These are phyloP conservation scores for Calonectria pseudoreteaudii DNA, from an alignment of 2,329 filamentous ascomycete genomes.

Conservation along the genomic window DNA sequence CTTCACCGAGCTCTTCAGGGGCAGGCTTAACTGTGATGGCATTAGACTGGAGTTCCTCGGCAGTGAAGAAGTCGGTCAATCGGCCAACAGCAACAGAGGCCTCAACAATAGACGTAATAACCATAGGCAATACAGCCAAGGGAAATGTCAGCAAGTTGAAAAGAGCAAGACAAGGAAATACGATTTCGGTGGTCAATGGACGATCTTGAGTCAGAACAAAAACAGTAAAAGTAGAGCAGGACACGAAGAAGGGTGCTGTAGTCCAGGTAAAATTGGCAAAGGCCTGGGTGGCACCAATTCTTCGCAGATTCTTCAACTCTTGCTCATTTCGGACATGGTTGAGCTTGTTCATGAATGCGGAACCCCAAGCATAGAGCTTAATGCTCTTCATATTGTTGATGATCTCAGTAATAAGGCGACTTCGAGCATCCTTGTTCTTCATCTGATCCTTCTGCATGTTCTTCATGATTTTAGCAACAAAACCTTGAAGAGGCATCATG, in stretches of 20 bases:
- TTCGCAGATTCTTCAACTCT: conserved; percentile 93
- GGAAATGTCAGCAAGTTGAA: conserved; percentile 98
- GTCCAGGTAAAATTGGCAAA: conserved; percentile 99
- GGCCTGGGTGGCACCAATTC: conserved; percentile 94
- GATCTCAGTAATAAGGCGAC: conserved; percentile 95
- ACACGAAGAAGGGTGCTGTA: conserved; percentile 96
- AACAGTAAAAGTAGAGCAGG: conserved; percentile 94
- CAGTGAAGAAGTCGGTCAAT: conserved; percentile 84
- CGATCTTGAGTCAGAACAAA: conserved; percentile 87
- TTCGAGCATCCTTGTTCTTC: conserved; percentile 98
- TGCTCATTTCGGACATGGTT: conserved; percentile 96
- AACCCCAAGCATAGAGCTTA: conserved; percentile 98
- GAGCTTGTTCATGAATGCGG: conserved; percentile 96
- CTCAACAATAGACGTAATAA: conserved; percentile 96
- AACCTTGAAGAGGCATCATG: conserved; percentile 96
- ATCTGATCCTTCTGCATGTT: conserved; percentile 95
- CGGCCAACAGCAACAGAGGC: conserved; percentile 92
- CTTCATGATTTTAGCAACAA: conserved; percentile 94
- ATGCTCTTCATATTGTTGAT: conserved; percentile 99
- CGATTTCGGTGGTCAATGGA: conserved; percentile 91
- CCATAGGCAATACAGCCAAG: conserved; percentile 93
- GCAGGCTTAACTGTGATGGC: conserved; percentile 79
- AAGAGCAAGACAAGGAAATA: conserved; percentile 90
- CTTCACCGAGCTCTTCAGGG: conserved; percentile 82
- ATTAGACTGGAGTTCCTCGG: conserved; percentile 90